A percentile compares a stretch with the other conserved stretches of the same genome.
These are phyloP conservation scores for Xylariaceae sp. DNA, from an alignment of 2,329 filamentous ascomycete species.

Conservation along the genomic window DNA sequence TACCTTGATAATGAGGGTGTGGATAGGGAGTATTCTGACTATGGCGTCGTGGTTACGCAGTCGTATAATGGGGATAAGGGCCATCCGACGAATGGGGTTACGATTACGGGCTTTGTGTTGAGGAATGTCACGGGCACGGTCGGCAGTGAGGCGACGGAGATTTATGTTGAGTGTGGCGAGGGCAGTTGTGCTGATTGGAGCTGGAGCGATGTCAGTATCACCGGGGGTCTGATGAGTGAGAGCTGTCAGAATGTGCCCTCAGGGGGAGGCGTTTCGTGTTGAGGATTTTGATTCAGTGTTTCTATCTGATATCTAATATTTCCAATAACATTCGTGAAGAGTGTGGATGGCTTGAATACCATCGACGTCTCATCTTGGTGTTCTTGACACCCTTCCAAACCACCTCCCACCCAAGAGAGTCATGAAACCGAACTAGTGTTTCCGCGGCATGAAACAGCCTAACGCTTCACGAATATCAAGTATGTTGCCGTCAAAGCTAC, in stretches of 20 bases:
- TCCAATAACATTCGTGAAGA: no score
- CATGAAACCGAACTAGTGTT: no score
- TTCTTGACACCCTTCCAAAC: no score
- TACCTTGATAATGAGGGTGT: slow-evolving; percentile 25
- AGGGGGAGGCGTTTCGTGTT: slow-evolving; percentile 23
- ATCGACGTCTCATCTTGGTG: no score
- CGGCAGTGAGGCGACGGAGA: slow-evolving; percentile 26
- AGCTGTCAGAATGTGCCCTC: slow-evolving; percentile 51
- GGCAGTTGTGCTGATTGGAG: slow-evolving; percentile 35
- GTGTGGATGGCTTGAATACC: no score
- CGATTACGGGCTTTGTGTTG: slow-evolving; percentile 41
- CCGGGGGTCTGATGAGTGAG: slow-evolving; percentile 42
- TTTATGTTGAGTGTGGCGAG: slow-evolving; percentile 38
- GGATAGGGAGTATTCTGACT: slow-evolving; percentile 29
- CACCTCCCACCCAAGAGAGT: no score
- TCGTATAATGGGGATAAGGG: slow-evolving; percentile 45
- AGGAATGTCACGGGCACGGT: slow-evolving; percentile 38
- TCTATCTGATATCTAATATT: neutral
- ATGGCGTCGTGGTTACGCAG: slow-evolving; percentile 55
- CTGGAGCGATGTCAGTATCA: slow-evolving; percentile 34
- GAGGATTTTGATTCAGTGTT: neutral
- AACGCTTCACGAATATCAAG: no score
- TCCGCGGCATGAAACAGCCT: no score
- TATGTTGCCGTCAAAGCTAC: no score
- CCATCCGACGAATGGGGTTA: slow-evolving; percentile 42